Percentiles rank a stretch among this genome's conserved stretches.
These are phyloP conservation scores for Colletotrichum higginsianum DNA, from an alignment of 2,329 filamentous ascomycete species.

Conservation along the genomic window DNA sequence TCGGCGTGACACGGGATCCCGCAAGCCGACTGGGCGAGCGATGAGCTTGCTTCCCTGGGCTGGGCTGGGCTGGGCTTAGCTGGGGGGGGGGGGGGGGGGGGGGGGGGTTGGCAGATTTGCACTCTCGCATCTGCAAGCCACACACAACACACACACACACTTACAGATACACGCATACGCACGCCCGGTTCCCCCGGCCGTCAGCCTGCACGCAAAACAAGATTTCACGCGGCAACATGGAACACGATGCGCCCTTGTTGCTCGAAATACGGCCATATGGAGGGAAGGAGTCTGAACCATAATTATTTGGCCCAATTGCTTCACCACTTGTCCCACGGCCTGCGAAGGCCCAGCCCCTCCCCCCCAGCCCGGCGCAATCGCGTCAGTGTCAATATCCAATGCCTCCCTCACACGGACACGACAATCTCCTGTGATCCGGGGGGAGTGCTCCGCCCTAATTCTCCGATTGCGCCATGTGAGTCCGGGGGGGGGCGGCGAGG, in stretches of 20 bases:
- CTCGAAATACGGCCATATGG: slow-evolving; percentile 17
- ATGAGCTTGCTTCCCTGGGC: too few relatives aligned
- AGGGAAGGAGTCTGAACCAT: not conserved
- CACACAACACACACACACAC: not conserved
- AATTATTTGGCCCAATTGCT: too few relatives aligned
- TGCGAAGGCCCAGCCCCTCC: not conserved
- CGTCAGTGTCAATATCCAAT: not conserved
- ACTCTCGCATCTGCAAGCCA: slow-evolving; percentile 43
- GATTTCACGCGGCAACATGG: slow-evolving; percentile 38
- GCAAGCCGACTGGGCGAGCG: slow-evolving; percentile 32
- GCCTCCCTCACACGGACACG: not conserved
- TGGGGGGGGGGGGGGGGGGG: not conserved
- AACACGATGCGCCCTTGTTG: slow-evolving; percentile 8
- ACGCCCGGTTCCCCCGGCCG: slow-evolving; percentile 33
- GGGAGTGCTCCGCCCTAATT: slow-evolving; percentile 29
- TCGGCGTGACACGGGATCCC: slow-evolving; percentile 34
- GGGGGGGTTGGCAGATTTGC: slow-evolving; percentile 29
- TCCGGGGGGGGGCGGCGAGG: not conserved
- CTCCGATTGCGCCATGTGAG: slow-evolving; percentile 35
- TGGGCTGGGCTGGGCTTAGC: too few relatives aligned
- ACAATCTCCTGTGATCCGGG: slow-evolving; percentile 20
- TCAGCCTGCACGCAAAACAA: slow-evolving; percentile 42
- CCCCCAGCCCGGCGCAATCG: slow-evolving; percentile 11
- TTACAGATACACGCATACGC: not conserved
- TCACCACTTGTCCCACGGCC: too few relatives aligned